Evolutionary conservation across 352 stramenopile genomes (phyloP).

Genomic region (Globisporangium orthogonon): DNA sequence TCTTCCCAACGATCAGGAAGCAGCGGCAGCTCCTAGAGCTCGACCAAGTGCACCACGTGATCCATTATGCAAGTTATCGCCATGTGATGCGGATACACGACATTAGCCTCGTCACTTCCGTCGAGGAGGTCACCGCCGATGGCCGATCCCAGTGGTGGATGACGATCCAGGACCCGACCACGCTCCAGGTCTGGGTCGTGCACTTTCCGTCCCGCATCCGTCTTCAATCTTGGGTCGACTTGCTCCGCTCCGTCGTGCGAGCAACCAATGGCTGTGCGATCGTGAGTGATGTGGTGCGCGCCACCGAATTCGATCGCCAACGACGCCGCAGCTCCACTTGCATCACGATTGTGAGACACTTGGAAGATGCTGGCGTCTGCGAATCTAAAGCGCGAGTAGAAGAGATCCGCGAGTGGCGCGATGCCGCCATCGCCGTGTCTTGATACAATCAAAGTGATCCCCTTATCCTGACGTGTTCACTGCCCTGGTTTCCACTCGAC

Average conservation of each 20-base stretch:
- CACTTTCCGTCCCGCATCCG: conserved; percentile 38
- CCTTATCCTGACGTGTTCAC: background rate
- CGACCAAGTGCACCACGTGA: conserved; percentile 48
- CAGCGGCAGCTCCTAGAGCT: conserved; percentile 39
- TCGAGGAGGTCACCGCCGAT: conserved; percentile 33
- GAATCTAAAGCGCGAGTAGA: background rate
- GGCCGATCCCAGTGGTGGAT: conserved; percentile 48
- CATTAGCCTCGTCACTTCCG: conserved; percentile 51
- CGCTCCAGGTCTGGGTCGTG: conserved; percentile 57
- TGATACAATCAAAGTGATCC: background rate
- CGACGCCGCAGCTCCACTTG: conserved; percentile 1
- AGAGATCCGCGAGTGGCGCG: background rate
- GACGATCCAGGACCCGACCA: conserved; percentile 47
- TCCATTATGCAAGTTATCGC: conserved; percentile 51
- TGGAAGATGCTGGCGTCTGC: background rate
- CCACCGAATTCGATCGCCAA: conserved; percentile 7
- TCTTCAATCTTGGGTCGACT: conserved; percentile 33
- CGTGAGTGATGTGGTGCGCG: conserved; percentile 36
- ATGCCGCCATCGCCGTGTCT: conserved; percentile 4
- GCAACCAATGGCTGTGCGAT: conserved; percentile 25
- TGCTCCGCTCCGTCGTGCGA: conserved; percentile 29
- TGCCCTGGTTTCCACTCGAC: background rate
- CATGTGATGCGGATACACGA: conserved; percentile 45
- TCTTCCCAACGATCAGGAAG: conserved; percentile 35
- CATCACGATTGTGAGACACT: background rate